These are phyloP conservation scores for Podospora anserina DNA, from an alignment of 495 filamentous ascomycete species.

Conservation along the genomic window DNA sequence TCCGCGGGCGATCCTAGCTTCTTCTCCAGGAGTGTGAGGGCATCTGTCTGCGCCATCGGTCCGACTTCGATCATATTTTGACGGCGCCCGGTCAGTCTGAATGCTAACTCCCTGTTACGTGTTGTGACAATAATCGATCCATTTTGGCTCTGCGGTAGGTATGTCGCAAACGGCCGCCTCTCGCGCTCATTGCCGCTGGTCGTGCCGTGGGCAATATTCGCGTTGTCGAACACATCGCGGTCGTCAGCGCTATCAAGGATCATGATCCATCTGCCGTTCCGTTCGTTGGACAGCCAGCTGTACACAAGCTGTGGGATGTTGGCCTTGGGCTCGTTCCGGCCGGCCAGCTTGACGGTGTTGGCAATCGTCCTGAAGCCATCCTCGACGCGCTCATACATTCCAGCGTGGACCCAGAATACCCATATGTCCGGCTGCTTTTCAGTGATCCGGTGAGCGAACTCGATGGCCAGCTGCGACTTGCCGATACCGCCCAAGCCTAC, in stretches of 20 bases:
- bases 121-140: constrained; percentile 42
- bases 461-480: too few relatives aligned
- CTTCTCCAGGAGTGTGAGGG: constrained; percentile 31
- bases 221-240: constrained; percentile 27
- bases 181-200: constrained; percentile 5
- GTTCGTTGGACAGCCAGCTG: constrained; percentile 39
- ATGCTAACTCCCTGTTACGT: constrained; percentile 26
- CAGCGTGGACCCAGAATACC: constrained; percentile 24
- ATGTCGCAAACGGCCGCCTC: constrained; percentile 24
- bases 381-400: constrained; percentile 34
- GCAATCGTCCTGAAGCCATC: constrained; percentile 42
- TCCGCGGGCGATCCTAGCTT: constrained; percentile 25
- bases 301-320: constrained; percentile 38
- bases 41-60: constrained; percentile 27
- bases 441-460: too few relatives aligned
- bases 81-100: constrained; percentile 20
- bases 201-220: not conserved
- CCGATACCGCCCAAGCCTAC: too few relatives aligned
- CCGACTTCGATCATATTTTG: constrained; percentile 23
- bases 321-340: constrained; percentile 34
- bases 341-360: constrained; percentile 33
- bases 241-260: constrained; percentile 49
- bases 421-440: too few relatives aligned
- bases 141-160: constrained; percentile 41
- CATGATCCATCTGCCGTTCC: constrained; percentile 40